phyloP scores from a whole-genome alignment of 495 filamentous ascomycete species.

The Chaetomium cochliodes region DNA sequence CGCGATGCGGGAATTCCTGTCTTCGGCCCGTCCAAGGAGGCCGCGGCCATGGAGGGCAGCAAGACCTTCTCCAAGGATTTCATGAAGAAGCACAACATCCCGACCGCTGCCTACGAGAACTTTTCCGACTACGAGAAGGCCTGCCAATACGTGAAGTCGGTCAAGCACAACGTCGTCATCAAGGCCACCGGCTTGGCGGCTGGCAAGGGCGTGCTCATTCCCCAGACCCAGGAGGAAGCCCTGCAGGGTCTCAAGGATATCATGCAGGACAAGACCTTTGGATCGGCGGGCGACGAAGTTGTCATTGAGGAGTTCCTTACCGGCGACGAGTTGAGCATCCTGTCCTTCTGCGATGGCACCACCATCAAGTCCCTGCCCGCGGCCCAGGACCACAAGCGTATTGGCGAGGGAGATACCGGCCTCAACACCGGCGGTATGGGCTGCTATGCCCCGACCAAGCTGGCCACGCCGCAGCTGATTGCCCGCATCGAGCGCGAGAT shows the following conservation, averaged over 20 bases:
- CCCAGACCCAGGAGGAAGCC: constrained; percentile 75
- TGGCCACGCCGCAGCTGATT: constrained; percentile 71
- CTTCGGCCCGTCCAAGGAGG: constrained; percentile 84
- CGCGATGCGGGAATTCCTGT: constrained; percentile 70
- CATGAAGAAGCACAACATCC: constrained; percentile 87
- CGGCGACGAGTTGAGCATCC: constrained; percentile 87
- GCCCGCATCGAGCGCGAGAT: constrained; percentile 78
- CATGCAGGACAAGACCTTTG: constrained; percentile 87
- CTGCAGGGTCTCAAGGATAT: constrained; percentile 78
- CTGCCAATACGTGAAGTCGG: constrained; percentile 67
- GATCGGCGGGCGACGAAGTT: constrained; percentile 82
- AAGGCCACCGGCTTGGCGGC: constrained; percentile 86
- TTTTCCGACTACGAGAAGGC: constrained; percentile 81
- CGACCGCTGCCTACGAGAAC: constrained; percentile 86
- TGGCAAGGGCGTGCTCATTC: constrained; percentile 91
- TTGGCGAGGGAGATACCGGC: constrained; percentile 85
- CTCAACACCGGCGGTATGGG: constrained; percentile 99
- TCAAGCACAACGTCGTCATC: constrained; percentile 78
- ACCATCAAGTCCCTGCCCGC: constrained; percentile 82
- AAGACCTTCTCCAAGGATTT: constrained; percentile 99
- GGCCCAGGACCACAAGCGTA: constrained; percentile 94
- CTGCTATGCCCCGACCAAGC: constrained; percentile 87
- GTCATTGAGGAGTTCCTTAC: constrained; percentile 94
- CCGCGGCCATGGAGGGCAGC: constrained; percentile 89
- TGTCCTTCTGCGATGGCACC: constrained; percentile 88